Evolutionary conservation across 495 filamentous ascomycete species (phyloP).

Genomic region (Rostrohypoxylon terebratum): DNA sequence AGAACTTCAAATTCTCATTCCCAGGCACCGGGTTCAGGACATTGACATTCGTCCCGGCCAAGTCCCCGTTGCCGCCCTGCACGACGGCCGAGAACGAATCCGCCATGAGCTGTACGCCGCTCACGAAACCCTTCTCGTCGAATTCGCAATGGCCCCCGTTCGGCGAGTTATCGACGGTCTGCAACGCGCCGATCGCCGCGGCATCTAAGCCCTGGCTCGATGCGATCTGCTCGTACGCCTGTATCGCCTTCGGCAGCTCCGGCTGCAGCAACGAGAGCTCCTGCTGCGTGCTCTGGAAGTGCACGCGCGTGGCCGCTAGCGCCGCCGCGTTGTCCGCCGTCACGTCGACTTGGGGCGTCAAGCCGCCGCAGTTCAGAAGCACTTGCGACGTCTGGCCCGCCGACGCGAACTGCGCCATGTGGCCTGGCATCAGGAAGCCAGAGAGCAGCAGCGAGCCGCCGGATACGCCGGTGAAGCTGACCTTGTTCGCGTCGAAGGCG

Average conservation of each 20-base stretch:
- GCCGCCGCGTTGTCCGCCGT: constrained; percentile 49
- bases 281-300: constrained; percentile 63
- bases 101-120: constrained; percentile 62
- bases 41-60: constrained; percentile 57
- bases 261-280: constrained; percentile 59
- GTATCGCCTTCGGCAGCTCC: constrained; percentile 59
- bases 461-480: constrained; percentile 63
- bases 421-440: constrained; percentile 63
- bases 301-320: constrained; percentile 53
- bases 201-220: constrained; percentile 50
- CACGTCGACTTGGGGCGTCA: constrained; percentile 60
- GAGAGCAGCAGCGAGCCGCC: constrained; percentile 59
- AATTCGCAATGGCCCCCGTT: constrained; percentile 64
- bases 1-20: constrained; percentile 57
- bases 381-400: constrained; percentile 53
- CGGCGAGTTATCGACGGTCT: constrained; percentile 63
- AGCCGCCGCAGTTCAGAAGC: constrained; percentile 61
- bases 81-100: constrained; percentile 59
- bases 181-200: constrained; percentile 54
- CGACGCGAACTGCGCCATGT: constrained; percentile 56
- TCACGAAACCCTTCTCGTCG: constrained; percentile 60
- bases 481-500: constrained; percentile 56
- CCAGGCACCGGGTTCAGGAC: constrained; percentile 59
- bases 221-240: constrained; percentile 60
- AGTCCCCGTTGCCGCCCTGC: constrained; percentile 57